Percentiles rank a stretch among this genome's conserved stretches.
phyloP scores from a whole-genome alignment of 1,284 basidiomycete genomes.

The Tilletia indica region DNA sequence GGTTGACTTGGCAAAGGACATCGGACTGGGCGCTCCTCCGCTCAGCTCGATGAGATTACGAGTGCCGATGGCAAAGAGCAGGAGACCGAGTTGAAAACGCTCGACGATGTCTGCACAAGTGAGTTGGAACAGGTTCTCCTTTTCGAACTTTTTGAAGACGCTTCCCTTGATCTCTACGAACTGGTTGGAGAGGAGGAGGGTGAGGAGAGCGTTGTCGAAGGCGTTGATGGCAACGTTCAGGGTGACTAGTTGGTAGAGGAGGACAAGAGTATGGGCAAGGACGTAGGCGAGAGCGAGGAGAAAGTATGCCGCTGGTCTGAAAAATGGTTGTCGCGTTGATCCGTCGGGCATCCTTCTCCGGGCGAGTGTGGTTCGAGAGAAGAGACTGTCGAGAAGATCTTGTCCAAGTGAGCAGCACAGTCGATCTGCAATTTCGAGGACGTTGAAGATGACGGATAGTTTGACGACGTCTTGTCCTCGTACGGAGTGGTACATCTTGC shows the following conservation, averaged over 20 bases:
- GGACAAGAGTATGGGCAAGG: conserved; percentile 78
- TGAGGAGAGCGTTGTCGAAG: conserved; percentile 92
- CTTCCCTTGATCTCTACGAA: conserved; percentile 99
- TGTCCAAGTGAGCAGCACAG: conserved; percentile 96
- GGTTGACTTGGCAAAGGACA: conserved; percentile 2
- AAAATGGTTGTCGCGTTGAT: conserved; percentile 54
- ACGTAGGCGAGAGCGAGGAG: conserved; percentile 78
- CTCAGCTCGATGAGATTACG: conserved; percentile 93
- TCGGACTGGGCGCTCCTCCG: conserved; percentile 66
- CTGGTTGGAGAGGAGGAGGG: conserved; percentile 92
- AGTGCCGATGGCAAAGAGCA: conserved; percentile 87
- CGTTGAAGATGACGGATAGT: conserved; percentile 98
- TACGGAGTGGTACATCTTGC: conserved; percentile 97
- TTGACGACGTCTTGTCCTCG: conserved; percentile 85
- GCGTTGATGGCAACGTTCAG: conserved; percentile 98
- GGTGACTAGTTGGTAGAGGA: conserved; percentile 92
- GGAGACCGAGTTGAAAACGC: conserved; percentile 85
- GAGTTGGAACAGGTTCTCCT: conserved; percentile 98
- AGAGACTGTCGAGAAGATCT: conserved; percentile 92
- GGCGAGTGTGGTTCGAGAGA: conserved; percentile 84
- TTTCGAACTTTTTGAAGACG: conserved; percentile 99
- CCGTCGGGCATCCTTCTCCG: conserved; percentile 57
- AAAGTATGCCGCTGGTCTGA: conserved; percentile 83
- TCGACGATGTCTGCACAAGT: conserved; percentile 88
- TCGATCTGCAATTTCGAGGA: conserved; percentile 78